phyloP scores from a whole-genome alignment of 2,329 filamentous ascomycete genomes.

The Sporothrix globosa region DNA sequence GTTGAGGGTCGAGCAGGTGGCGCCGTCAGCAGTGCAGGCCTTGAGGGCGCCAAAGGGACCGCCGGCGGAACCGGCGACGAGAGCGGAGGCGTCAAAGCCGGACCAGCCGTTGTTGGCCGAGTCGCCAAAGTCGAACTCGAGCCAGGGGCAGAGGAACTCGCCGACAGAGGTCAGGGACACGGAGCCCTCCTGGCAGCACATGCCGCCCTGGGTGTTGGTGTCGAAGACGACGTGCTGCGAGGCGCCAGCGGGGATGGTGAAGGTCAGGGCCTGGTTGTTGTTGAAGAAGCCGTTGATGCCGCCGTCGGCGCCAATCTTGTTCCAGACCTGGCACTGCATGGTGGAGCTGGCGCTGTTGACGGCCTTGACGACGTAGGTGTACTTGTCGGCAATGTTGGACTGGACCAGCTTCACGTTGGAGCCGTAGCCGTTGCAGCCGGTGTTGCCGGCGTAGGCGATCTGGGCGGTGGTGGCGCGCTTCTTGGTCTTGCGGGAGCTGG shows the following conservation, averaged over 20 bases:
- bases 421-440: constrained; percentile 49
- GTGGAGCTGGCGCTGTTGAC: constrained; percentile 41
- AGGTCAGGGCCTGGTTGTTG: constrained; percentile 46
- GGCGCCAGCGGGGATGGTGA: constrained; percentile 47
- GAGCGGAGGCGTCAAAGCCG: constrained; percentile 55
- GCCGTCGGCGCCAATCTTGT: constrained; percentile 56
- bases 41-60: constrained; percentile 46
- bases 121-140: constrained; percentile 56
- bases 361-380: constrained; percentile 52
- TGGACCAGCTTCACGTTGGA: constrained; percentile 57
- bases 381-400: constrained; percentile 45
- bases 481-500: constrained; percentile 37
- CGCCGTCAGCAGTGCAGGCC: constrained; percentile 46
- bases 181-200: constrained; percentile 47
- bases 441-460: constrained; percentile 55
- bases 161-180: constrained; percentile 46
- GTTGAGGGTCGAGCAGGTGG: constrained; percentile 43
- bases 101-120: constrained; percentile 53
- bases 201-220: constrained; percentile 53
- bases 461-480: constrained; percentile 54
- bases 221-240: constrained; percentile 52
- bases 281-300: constrained; percentile 54
- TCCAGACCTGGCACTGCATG: constrained; percentile 51
- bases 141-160: constrained; percentile 52
- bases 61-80: constrained; percentile 48